phyloP scores from a whole-genome alignment of 306 rosid species.

The Rosa persica region DNA sequence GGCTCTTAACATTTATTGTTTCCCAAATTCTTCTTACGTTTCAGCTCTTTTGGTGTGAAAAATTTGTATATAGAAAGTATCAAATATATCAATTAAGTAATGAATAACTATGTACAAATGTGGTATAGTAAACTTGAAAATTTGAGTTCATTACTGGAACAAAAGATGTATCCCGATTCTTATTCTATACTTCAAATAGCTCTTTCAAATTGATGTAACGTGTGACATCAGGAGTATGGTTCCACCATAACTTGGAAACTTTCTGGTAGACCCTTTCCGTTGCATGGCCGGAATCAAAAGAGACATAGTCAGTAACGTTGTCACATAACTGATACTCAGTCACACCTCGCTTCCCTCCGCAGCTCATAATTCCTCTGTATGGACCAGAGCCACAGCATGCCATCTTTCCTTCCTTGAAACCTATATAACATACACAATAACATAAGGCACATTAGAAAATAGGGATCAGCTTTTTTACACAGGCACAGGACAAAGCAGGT shows the following conservation, averaged over 20 bases:
- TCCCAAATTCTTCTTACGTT: too few species aligned
- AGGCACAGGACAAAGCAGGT: background rate
- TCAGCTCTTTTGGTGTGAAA: background rate
- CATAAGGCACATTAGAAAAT: background rate
- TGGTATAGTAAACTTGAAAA: background rate
- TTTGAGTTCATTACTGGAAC: background rate
- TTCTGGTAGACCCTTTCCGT: slow-evolving; percentile 32
- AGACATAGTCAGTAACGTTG: slow-evolving; percentile 33
- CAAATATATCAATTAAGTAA: background rate
- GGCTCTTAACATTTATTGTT: too few species aligned
- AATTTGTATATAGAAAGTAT: background rate
- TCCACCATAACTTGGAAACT: slow-evolving; percentile 43
- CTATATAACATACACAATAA: slow-evolving; percentile 6
- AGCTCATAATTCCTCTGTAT: slow-evolving; percentile 21
- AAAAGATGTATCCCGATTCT: background rate
- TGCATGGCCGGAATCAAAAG: slow-evolving; percentile 52
- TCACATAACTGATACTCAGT: slow-evolving; percentile 41
- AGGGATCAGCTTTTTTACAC: background rate
- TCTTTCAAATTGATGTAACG: slow-evolving; percentile 33
- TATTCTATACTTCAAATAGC: slow-evolving; percentile 27
- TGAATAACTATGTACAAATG: background rate
- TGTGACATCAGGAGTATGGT: slow-evolving; percentile 26
- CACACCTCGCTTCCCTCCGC: slow-evolving; percentile 47
- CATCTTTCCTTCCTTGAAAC: slow-evolving; percentile 33
- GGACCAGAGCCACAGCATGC: slow-evolving; percentile 47